These are phyloP conservation scores for Oryza nivara DNA, from an alignment of 176 grass and related monocot species.

Conservation along the genomic window DNA sequence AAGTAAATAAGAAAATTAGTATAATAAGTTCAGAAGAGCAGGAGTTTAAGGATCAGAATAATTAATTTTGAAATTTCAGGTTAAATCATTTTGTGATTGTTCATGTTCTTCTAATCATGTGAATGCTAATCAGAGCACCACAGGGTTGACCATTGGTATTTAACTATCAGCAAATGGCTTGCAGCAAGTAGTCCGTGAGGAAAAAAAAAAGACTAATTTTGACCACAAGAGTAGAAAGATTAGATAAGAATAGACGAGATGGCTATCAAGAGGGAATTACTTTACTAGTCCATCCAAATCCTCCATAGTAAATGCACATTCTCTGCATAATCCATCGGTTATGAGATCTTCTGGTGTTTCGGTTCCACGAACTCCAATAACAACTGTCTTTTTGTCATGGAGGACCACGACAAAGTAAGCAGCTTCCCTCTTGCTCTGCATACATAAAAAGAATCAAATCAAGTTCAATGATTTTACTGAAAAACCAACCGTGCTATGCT, in stretches of 20 bases:
- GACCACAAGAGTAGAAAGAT: constrained; percentile 23
- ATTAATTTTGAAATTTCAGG: background rate
- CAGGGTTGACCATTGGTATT: background rate
- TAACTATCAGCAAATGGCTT: constrained; percentile 20
- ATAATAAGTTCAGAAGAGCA: constrained; percentile 13
- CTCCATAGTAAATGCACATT: constrained; percentile 75
- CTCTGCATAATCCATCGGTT: constrained; percentile 93
- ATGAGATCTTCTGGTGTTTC: constrained; percentile 96
- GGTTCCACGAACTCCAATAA: constrained; percentile 88
- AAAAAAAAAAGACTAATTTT: constrained; percentile 17
- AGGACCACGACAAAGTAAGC: constrained; percentile 94
- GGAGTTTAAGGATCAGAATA: background rate
- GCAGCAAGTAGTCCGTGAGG: constrained; percentile 9
- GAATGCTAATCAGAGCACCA: background rate
- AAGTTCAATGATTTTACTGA: constrained; percentile 15
- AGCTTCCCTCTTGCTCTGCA: constrained; percentile 83
- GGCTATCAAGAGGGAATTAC: constrained; percentile 42
- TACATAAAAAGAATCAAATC: constrained; percentile 20
- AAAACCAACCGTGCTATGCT: constrained; percentile 7
- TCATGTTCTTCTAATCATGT: constrained; percentile 4
- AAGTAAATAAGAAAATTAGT: background rate
- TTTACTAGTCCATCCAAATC: constrained; percentile 91
- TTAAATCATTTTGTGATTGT: background rate
- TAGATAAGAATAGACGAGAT: constrained; percentile 22
- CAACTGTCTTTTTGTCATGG: constrained; percentile 74